Conservation (phyloP, 1,284 basidiomycete genomes). For the Trichosporon asahii region DNA sequence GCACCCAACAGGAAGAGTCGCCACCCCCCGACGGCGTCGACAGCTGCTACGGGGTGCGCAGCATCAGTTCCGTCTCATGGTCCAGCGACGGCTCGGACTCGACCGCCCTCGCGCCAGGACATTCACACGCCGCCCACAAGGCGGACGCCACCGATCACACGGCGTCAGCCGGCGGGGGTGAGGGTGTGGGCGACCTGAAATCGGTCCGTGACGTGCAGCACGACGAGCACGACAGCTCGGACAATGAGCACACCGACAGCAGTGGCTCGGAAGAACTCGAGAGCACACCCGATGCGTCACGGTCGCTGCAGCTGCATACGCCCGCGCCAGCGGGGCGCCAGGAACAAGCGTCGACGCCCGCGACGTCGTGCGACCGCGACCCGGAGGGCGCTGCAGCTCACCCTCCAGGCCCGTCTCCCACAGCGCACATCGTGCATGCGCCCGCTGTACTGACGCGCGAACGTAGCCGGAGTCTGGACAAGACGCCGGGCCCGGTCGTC, state of each 20-base stretch:
- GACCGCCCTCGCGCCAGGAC: background rate
- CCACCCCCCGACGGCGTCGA: conserved; percentile 24
- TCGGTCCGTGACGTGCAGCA: background rate
- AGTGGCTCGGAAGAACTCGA: background rate
- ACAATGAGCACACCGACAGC: background rate
- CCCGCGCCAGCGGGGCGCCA: background rate
- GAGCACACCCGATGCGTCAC: background rate
- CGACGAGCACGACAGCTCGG: background rate
- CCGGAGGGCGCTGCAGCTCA: background rate
- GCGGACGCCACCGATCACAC: background rate
- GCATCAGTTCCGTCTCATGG: conserved; percentile 25
- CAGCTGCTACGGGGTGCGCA: conserved; percentile 34
- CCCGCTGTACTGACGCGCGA: background rate
- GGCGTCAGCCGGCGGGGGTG: too few species aligned
- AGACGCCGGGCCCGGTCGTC: background rate
- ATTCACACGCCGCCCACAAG: background rate
- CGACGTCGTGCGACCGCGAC: background rate
- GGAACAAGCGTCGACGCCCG: background rate
- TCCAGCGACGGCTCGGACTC: conserved; percentile 2
- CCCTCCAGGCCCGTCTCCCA: background rate
- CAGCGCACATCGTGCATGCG: conserved; percentile 1
- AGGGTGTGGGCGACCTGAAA: background rate
- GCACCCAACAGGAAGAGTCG: conserved; percentile 3
- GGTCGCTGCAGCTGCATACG: background rate
- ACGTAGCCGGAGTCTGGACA: background rate